phyloP scores from a whole-genome alignment of 768 basidiomycete genomes.

The Termitomyces sp. region DNA sequence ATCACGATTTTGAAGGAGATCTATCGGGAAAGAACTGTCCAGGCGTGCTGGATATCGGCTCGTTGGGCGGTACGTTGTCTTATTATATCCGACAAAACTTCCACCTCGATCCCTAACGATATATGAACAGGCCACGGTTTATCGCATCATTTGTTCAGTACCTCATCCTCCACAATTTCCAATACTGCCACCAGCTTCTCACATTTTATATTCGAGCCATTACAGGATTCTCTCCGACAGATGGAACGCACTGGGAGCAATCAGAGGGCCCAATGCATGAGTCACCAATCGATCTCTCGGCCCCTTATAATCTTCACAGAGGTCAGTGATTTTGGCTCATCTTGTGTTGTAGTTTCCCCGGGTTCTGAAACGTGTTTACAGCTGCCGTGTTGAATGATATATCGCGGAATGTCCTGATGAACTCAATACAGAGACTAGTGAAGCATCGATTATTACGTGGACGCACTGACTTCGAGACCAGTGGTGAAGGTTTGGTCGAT shows the following conservation, averaged over 20 bases:
- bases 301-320: neutral
- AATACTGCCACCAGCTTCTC: neutral
- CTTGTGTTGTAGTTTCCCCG: neutral
- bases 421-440: no score
- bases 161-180: neutral
- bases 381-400: no score
- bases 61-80: neutral
- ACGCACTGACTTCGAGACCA: neutral
- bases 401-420: no score
- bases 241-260: neutral
- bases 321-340: neutral
- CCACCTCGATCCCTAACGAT: neutral
- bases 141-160: neutral
- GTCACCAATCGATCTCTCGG: neutral
- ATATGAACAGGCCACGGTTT: neutral
- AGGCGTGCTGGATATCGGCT: conserved; percentile 4
- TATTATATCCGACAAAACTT: neutral
- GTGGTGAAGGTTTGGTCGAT: neutral
- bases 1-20: neutral
- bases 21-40: neutral
- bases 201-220: neutral
- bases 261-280: neutral
- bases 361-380: neutral
- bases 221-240: neutral
- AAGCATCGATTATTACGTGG: neutral